A percentile compares a stretch with the other conserved stretches of the same genome.
Evolutionary conservation across 331 rosid species (phyloP).

Genomic region (Malus hybrid): DNA sequence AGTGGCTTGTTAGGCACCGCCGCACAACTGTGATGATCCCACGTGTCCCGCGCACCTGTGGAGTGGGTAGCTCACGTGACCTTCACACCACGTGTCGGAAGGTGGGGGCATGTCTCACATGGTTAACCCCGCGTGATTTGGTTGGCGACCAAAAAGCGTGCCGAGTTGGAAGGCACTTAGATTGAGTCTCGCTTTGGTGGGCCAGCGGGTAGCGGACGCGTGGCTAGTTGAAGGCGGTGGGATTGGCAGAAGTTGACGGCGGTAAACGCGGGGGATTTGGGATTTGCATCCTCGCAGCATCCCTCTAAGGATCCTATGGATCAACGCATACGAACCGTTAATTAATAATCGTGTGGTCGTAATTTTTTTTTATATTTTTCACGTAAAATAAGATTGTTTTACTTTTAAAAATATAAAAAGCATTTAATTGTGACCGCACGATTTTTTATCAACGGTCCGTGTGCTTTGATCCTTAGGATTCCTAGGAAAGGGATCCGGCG

Average conservation of each 20-base stretch:
- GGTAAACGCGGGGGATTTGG: slow-evolving; percentile 29
- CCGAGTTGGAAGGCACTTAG: slow-evolving; percentile 13
- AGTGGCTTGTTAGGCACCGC: slow-evolving; percentile 23
- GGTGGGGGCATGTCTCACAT: slow-evolving; percentile 6
- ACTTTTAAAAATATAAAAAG: too few relatives aligned
- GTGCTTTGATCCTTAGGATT: too few relatives aligned
- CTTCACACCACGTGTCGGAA: slow-evolving; percentile 21
- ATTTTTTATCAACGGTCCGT: too few relatives aligned
- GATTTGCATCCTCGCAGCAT: too few relatives aligned
- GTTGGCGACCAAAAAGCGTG: slow-evolving; percentile 11
- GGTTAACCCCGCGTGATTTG: slow-evolving; percentile 14
- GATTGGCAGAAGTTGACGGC: neutral
- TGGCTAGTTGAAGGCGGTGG: neutral
- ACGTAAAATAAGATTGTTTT: too few relatives aligned
- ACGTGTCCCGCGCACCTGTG: slow-evolving; percentile 20
- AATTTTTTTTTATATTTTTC: too few relatives aligned
- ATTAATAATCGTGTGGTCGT: too few relatives aligned
- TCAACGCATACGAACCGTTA: too few relatives aligned
- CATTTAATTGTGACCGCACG: too few relatives aligned
- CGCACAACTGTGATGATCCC: slow-evolving; percentile 9
- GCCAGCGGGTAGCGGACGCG: neutral
- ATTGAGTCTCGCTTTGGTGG: too few relatives aligned
- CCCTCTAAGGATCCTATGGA: too few relatives aligned
- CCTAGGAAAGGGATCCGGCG: too few relatives aligned
- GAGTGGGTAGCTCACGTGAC: slow-evolving; percentile 31